Evolutionary conservation across 495 filamentous ascomycete genomes (phyloP).

Genomic region (Neurospora discreta): DNA sequence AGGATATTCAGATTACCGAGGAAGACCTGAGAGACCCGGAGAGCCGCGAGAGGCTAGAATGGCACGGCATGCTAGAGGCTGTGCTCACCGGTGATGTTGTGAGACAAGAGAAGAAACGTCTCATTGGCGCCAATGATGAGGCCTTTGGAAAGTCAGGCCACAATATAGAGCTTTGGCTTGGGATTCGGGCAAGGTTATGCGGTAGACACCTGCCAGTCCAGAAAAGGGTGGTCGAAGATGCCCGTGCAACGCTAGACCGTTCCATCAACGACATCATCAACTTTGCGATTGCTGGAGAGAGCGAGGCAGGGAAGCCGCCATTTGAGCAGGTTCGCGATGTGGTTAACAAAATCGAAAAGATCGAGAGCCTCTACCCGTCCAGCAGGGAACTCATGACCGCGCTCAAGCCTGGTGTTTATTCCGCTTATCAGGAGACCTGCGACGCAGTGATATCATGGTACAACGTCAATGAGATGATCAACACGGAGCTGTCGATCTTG

Average conservation of each 20-base stretch:
- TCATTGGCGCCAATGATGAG: slow-evolving; percentile 71
- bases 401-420: slow-evolving; percentile 61
- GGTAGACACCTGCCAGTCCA: slow-evolving; percentile 77
- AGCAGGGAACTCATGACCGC: slow-evolving; percentile 56
- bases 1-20: slow-evolving; percentile 74
- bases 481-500: slow-evolving; percentile 79
- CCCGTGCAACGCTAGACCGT: slow-evolving; percentile 53
- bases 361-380: slow-evolving; percentile 75
- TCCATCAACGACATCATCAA: slow-evolving; percentile 76
- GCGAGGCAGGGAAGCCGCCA: slow-evolving; percentile 78
- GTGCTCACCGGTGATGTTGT: slow-evolving; percentile 96
- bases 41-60: slow-evolving; percentile 87
- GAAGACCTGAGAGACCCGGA: slow-evolving; percentile 82
- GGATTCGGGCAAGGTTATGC: slow-evolving; percentile 68
- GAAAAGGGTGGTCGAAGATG: slow-evolving; percentile 71
- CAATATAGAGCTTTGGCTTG: slow-evolving; percentile 82
- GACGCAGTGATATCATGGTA: slow-evolving; percentile 90
- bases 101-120: slow-evolving; percentile 89
- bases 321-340: slow-evolving; percentile 80
- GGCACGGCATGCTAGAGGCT: slow-evolving; percentile 94
- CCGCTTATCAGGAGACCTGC: slow-evolving; percentile 64
- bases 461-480: slow-evolving; percentile 96
- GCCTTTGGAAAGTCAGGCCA: slow-evolving; percentile 58
- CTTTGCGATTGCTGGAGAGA: slow-evolving; percentile 89
- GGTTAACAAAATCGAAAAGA: slow-evolving; percentile 77